Evolutionary conservation across 768 basidiomycete genomes (phyloP).

Genomic region (Macrocybe gigantea): DNA sequence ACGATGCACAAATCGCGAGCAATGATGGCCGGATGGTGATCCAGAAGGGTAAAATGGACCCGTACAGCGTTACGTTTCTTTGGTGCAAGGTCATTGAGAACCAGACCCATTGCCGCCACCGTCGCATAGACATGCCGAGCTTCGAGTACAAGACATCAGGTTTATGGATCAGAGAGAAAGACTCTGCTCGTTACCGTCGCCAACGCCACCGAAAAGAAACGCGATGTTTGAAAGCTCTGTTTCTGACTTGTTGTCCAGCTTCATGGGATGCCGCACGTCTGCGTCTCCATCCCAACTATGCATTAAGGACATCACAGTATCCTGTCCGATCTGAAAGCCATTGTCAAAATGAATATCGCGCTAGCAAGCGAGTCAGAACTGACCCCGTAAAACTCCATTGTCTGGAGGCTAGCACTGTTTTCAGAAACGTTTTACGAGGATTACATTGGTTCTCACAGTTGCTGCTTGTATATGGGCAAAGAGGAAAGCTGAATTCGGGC

Average conservation of each 20-base stretch:
- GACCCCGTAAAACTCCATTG: constrained; percentile 4
- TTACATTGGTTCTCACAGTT: constrained; percentile 8
- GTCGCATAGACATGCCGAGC: constrained; percentile 20
- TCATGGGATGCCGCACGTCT: constrained; percentile 10
- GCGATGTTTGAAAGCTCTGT: constrained; percentile 11
- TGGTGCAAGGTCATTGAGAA: constrained; percentile 10
- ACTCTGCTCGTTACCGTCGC: constrained; percentile 13
- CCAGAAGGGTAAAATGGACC: constrained; percentile 7
- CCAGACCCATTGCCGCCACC: constrained; percentile 15
- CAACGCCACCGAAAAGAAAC: constrained; percentile 21
- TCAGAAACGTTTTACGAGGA: not conserved
- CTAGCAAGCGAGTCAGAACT: not conserved
- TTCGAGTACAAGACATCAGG: not conserved
- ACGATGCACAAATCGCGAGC: constrained; percentile 17
- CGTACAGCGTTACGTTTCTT: constrained; percentile 14
- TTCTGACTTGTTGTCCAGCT: constrained; percentile 10
- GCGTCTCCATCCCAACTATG: constrained; percentile 18
- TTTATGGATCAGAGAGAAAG: not conserved
- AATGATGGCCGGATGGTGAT: constrained; percentile 17
- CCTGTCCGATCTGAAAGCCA: constrained; percentile 14
- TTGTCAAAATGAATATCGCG: not conserved
- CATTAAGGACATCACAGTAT: constrained; percentile 19
- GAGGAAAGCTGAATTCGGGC: constrained; percentile 11
- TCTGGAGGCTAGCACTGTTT: constrained; percentile 2
- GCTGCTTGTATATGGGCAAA: constrained; percentile 9